These are phyloP conservation scores for Linanthus parryae DNA, from an alignment of 148 eudicot genomes.

Conservation along the genomic window DNA sequence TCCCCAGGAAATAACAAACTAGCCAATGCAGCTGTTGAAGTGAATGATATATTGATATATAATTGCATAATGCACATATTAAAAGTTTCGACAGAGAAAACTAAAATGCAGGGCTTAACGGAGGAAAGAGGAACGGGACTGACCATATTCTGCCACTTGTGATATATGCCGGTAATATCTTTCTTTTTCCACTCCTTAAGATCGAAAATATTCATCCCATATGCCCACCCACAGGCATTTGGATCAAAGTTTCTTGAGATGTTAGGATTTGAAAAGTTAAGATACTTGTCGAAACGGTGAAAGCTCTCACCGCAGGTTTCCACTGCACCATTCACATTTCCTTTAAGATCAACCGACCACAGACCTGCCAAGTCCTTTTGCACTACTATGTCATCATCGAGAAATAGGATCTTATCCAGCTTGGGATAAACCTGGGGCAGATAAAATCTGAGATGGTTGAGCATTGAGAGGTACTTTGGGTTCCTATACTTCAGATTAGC, in stretches of 20 bases:
- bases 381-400: constrained; percentile 91
- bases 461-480: constrained; percentile 90
- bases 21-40: neutral
- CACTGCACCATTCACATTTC: constrained; percentile 90
- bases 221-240: constrained; percentile 93
- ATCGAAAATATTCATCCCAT: constrained; percentile 91
- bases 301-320: constrained; percentile 91
- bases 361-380: constrained; percentile 72
- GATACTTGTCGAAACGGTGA: constrained; percentile 83
- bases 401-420: constrained; percentile 74
- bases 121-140: constrained; percentile 7
- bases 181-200: constrained; percentile 76
- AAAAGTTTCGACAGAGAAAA: constrained; percentile 2
- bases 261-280: constrained; percentile 80
- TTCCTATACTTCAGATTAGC: constrained; percentile 85
- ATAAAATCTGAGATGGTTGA: constrained; percentile 82
- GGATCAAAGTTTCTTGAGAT: constrained; percentile 76
- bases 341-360: constrained; percentile 74
- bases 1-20: neutral
- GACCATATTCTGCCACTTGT: constrained; percentile 92
- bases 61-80: neutral
- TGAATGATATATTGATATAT: too few species aligned
- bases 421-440: constrained; percentile 92
- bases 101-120: neutral
- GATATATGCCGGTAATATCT: constrained; percentile 83